These are phyloP conservation scores for Protea cynaroides DNA, from an alignment of 164 flowering plant species.

Conservation along the genomic window DNA sequence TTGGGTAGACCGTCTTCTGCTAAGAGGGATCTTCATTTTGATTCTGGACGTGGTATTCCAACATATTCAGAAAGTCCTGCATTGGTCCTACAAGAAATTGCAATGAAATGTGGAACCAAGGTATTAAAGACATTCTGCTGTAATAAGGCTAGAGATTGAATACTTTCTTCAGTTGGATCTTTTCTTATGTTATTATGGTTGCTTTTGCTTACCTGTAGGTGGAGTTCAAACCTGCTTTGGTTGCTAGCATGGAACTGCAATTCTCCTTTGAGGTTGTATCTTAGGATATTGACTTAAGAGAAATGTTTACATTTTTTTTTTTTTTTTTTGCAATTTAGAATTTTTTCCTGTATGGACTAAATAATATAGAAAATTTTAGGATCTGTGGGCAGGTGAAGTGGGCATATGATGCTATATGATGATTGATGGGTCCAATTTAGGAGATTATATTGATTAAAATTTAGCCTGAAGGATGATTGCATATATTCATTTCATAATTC, in stretches of 20 bases:
- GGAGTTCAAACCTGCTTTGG: slow-evolving; percentile 64
- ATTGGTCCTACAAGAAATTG: slow-evolving; percentile 70
- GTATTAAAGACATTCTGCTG: slow-evolving; percentile 22
- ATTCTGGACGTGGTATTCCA: slow-evolving; percentile 41
- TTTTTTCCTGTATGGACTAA: no score
- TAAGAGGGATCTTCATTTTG: slow-evolving; percentile 46
- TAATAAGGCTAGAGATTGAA: neutral
- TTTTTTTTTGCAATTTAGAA: no score
- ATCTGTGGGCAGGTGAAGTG: no score
- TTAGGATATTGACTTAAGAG: neutral
- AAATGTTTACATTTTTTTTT: no score
- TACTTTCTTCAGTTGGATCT: neutral
- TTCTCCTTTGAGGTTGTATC: slow-evolving; percentile 71
- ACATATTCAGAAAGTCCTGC: slow-evolving; percentile 43
- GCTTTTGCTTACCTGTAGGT: slow-evolving; percentile 42
- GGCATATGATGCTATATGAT: no score
- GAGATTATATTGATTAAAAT: no score
- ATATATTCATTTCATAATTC: no score
- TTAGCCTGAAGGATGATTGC: no score
- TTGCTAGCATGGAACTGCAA: slow-evolving; percentile 57
- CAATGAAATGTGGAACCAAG: slow-evolving; percentile 80
- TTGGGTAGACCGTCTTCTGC: slow-evolving; percentile 44
- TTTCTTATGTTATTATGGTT: slow-evolving; percentile 2
- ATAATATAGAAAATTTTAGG: no score
- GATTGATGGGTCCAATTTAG: no score